Percentiles rank a stretch among this genome's conserved stretches.
phyloP scores from a whole-genome alignment of 2,329 filamentous ascomycete genomes.

The Plectosphaerella cucumerina region DNA sequence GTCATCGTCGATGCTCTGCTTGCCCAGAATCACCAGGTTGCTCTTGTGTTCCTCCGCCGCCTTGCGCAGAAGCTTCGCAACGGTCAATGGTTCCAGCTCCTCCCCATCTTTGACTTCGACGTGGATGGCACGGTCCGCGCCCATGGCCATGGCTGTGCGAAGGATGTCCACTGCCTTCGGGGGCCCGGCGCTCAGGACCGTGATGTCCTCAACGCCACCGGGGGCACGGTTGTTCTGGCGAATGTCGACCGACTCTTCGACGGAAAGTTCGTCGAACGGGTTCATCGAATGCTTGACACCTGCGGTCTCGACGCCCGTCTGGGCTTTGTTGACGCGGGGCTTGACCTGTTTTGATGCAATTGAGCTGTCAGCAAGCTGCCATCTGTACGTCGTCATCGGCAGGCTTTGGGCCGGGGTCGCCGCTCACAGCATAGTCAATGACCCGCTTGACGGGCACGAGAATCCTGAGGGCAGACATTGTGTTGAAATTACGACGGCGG shows the following conservation, averaged over 20 bases:
- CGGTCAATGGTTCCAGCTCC: constrained; percentile 81
- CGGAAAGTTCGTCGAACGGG: constrained; percentile 96
- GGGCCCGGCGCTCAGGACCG: constrained; percentile 83
- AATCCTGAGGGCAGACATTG: constrained; percentile 37
- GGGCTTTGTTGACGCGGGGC: constrained; percentile 64
- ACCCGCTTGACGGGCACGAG: constrained; percentile 80
- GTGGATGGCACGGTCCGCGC: constrained; percentile 87
- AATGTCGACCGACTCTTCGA: constrained; percentile 93
- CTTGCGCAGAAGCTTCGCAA: constrained; percentile 82
- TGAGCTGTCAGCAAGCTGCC: not conserved
- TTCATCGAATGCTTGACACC: constrained; percentile 98
- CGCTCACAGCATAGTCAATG: constrained; percentile 77
- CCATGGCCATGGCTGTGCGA: constrained; percentile 98
- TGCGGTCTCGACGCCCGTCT: constrained; percentile 85
- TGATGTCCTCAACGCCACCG: constrained; percentile 82
- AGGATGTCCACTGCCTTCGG: constrained; percentile 84
- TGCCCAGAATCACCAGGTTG: constrained; percentile 91
- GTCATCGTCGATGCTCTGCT: constrained; percentile 98
- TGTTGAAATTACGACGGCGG: not conserved
- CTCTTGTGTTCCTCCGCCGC: constrained; percentile 79
- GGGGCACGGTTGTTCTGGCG: constrained; percentile 77
- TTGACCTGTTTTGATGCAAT: constrained; percentile 48
- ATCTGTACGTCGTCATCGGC: not conserved
- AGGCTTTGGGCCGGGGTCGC: not conserved
- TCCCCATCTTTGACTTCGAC: constrained; percentile 74